Evolutionary conservation across 805 yeast species (phyloP), one percentile per base, ranked within the genome.

Genomic region (Pichia gijzeniarum): DNA sequence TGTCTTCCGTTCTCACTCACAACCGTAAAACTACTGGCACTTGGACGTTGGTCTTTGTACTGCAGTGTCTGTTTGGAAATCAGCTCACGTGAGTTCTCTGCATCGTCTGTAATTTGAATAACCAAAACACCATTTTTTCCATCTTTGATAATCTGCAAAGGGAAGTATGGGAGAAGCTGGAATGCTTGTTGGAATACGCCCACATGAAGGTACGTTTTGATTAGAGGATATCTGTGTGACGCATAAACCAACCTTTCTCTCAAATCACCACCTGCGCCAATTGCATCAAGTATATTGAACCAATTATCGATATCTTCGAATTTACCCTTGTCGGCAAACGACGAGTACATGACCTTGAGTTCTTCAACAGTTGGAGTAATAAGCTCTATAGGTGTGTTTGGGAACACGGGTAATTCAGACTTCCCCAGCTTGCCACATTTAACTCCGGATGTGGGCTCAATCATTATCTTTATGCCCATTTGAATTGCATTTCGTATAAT

Each of bases 381-480:
- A 18, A 84, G 52, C 45, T 69, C 66, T 21, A 76, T 51, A 33
- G 53, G 41, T 41, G 73, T 66, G 34, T 74, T 50, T 0, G 88
- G 87, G 52, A 64, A 80, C 6, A 73, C 72, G 2, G 55, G 51
- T 3, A 75, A 53, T 2, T 54, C 52, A n/a, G 53, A 44, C 25
- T 59, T 25, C 0, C 77, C 71, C 3, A 84, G 52, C 45, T 71
- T 68, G 0, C 61, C 60, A 2, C 90, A 74, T 57, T 87, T 88
- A 3, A 77, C 70, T 1, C 67, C 70, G 1, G 93, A 82, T 0
- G 96, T 88, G 4, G 96, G 96, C 52, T 88, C 96, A 48, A 81
- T 70, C 1, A 83, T 65, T 2, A 73, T 68, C 9, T 58, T 62
- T 10, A 67, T 62, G 33, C 49, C 56, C 25, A 44, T 43, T 1